Evolutionary conservation across 768 basidiomycete species (phyloP).

Genomic region (Mycena maculata): DNA sequence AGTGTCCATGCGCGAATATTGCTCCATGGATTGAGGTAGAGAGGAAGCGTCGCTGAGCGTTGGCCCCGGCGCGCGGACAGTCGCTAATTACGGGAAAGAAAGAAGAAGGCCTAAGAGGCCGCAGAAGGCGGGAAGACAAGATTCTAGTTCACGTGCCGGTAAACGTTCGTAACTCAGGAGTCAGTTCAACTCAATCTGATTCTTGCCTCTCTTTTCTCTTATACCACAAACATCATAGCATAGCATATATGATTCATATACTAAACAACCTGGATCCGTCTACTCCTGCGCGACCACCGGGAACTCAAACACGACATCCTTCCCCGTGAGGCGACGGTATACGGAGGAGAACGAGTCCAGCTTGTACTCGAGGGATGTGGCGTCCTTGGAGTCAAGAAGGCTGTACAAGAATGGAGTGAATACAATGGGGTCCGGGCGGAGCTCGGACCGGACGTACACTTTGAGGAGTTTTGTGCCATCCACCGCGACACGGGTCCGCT

Average conservation of each 20-base stretch:
- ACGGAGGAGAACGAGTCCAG: slow-evolving; percentile 98
- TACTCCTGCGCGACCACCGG: slow-evolving; percentile 81
- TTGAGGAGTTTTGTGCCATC: slow-evolving; percentile 97
- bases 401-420: slow-evolving; percentile 56
- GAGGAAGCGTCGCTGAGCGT: slow-evolving; percentile 20
- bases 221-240: too few species aligned
- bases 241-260: slow-evolving; percentile 23
- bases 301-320: slow-evolving; percentile 96
- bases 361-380: slow-evolving; percentile 99
- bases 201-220: too few species aligned
- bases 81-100: slow-evolving; percentile 16
- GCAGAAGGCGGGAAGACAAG: slow-evolving; percentile 51
- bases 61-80: slow-evolving; percentile 22
- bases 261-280: slow-evolving; percentile 43
- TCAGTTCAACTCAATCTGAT: too few species aligned
- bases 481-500: slow-evolving; percentile 92
- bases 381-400: slow-evolving; percentile 97
- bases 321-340: slow-evolving; percentile 94
- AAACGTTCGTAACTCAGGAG: too few species aligned
- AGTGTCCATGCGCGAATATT: slow-evolving; percentile 70
- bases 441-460: slow-evolving; percentile 76
- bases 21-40: slow-evolving; percentile 59
- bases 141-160: background rate
- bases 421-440: background rate
- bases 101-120: slow-evolving; percentile 53